These are phyloP conservation scores for Saturnispora silvae DNA, from an alignment of 805 yeast genomes.

Conservation along the genomic window DNA sequence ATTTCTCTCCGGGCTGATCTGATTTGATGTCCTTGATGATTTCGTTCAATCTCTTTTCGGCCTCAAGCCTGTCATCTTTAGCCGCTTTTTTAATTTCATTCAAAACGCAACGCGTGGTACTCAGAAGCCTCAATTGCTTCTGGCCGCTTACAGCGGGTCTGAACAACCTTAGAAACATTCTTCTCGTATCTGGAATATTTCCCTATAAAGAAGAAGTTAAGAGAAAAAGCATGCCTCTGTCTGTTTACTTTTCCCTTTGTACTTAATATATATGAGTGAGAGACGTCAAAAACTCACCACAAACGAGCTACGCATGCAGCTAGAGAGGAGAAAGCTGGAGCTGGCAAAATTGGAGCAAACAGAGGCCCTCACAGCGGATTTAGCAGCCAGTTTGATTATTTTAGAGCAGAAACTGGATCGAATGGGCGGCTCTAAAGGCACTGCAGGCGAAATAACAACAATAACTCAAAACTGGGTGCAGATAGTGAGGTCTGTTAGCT, in stretches of 20 bases:
- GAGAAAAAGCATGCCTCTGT: neutral
- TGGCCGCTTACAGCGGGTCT: no score
- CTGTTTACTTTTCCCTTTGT: neutral
- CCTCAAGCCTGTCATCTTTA: neutral
- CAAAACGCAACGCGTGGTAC: neutral
- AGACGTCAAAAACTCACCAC: slow-evolving; percentile 7
- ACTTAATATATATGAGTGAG: neutral
- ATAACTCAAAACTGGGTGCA: slow-evolving; percentile 58
- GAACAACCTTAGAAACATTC: no score
- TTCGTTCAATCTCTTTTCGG: neutral
- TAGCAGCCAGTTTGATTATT: slow-evolving; percentile 37
- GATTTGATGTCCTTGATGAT: neutral
- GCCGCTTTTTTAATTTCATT: neutral
- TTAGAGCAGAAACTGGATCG: slow-evolving; percentile 39
- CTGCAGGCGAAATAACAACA: slow-evolving; percentile 42
- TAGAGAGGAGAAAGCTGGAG: slow-evolving; percentile 37
- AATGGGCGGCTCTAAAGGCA: slow-evolving; percentile 36
- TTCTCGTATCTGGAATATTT: no score
- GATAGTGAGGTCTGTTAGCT: slow-evolving; percentile 46
- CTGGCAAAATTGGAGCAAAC: slow-evolving; percentile 39
- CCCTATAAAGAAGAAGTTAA: no score
- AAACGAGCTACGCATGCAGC: neutral
- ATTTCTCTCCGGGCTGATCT: neutral
- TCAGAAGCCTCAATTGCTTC: neutral
- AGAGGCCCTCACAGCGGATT: slow-evolving; percentile 32